phyloP scores from a whole-genome alignment of 805 yeast genomes.

The Wickerhamiella bombiphila region DNA sequence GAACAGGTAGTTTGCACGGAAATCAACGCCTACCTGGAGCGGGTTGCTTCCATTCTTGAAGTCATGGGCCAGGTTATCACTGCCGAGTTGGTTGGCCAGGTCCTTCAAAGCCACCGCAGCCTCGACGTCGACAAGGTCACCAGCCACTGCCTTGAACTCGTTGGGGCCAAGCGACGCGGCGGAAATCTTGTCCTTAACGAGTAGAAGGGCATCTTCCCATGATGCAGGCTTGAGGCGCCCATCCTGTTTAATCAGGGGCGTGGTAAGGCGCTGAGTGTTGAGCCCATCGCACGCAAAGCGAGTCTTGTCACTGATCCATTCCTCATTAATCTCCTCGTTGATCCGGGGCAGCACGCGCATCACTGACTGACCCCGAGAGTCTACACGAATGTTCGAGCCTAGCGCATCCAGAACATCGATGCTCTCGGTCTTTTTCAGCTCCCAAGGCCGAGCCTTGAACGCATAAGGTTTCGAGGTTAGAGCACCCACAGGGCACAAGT shows the following conservation, averaged over 20 bases:
- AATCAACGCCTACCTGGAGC: conserved; percentile 53
- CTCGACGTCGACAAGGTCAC: conserved; percentile 73
- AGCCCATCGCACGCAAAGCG: conserved; percentile 77
- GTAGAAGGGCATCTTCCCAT: conserved; percentile 74
- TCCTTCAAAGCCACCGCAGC: conserved; percentile 71
- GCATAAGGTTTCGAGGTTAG: conserved; percentile 82
- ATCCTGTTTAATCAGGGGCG: conserved; percentile 61
- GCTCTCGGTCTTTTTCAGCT: conserved; percentile 74
- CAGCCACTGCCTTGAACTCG: conserved; percentile 69
- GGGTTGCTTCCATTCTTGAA: conserved; percentile 40
- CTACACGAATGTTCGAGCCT: conserved; percentile 73
- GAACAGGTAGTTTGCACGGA: conserved; percentile 67
- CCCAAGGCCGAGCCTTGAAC: conserved; percentile 91
- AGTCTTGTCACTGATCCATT: conserved; percentile 82
- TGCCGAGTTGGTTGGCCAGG: conserved; percentile 56
- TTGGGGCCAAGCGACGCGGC: conserved; percentile 44
- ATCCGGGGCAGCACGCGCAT: conserved; percentile 77
- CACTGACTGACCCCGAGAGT: conserved; percentile 74
- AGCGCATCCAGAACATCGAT: conserved; percentile 72
- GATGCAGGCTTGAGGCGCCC: conserved; percentile 57
- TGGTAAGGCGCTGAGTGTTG: conserved; percentile 71
- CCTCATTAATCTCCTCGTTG: conserved; percentile 78
- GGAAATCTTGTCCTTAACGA: conserved; percentile 47
- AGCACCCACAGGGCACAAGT: conserved; percentile 86
- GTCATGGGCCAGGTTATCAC: conserved; percentile 70